Percentiles rank a stretch among this genome's conserved stretches.
Conservation (phyloP, 2,329 filamentous ascomycete genomes). For the Botrytis hyacinthi region DNA sequence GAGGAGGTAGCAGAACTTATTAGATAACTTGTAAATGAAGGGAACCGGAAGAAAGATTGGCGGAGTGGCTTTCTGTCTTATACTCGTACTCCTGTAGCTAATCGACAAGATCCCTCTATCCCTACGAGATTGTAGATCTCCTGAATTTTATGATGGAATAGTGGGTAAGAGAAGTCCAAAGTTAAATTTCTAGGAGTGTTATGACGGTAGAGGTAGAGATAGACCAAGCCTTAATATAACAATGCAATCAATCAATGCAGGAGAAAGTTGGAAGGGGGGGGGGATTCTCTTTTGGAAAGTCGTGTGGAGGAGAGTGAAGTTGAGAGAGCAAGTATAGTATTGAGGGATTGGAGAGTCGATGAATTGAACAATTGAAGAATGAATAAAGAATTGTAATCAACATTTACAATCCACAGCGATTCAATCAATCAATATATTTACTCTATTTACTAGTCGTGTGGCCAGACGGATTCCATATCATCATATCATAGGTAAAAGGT, state of each 20-base stretch:
- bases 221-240: not conserved
- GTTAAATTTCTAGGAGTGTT: not conserved
- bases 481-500: not conserved
- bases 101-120: not conserved
- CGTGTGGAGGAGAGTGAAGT: not conserved
- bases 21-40: not conserved
- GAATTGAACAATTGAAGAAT: not conserved
- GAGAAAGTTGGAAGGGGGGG: not conserved
- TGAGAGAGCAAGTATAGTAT: not conserved
- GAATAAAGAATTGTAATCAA: not conserved
- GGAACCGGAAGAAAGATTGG: not conserved
- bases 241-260: not conserved
- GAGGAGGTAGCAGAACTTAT: not conserved
- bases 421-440: not conserved
- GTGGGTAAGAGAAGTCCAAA: slow-evolving; percentile 2
- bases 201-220: slow-evolving; percentile 2
- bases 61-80: not conserved
- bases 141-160: slow-evolving; percentile 3
- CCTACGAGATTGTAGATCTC: not conserved
- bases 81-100: not conserved
- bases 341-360: not conserved
- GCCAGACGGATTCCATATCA: not conserved
- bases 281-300: not conserved
- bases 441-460: not conserved
- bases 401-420: not conserved